These are phyloP conservation scores for Aspergillus niger DNA, from an alignment of 2,329 filamentous ascomycete genomes.

Conservation along the genomic window DNA sequence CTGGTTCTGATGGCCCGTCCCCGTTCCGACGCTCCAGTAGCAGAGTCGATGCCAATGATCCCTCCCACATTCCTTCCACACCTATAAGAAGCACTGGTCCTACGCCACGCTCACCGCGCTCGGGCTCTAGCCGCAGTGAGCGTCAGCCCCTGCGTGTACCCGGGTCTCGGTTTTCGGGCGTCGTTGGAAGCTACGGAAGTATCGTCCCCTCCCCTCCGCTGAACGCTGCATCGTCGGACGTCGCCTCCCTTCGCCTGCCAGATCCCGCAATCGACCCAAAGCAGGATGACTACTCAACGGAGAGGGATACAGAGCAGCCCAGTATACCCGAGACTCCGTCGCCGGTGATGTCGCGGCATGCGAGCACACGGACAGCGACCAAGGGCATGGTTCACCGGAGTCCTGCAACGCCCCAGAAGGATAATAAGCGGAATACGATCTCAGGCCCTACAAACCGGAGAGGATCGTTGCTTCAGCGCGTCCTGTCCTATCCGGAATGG, in stretches of 20 bases:
- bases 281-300: slow-evolving; percentile 26
- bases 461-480: slow-evolving; percentile 38
- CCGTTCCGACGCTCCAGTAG: slow-evolving; percentile 26
- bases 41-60: slow-evolving; percentile 19
- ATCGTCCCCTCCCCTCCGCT: slow-evolving; percentile 59
- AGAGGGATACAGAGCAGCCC: slow-evolving; percentile 18
- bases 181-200: slow-evolving; percentile 62
- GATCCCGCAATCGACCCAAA: slow-evolving; percentile 59
- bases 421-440: slow-evolving; percentile 26
- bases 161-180: slow-evolving; percentile 37
- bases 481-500: slow-evolving; percentile 41
- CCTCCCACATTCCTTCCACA: slow-evolving; percentile 16
- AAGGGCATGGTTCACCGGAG: slow-evolving; percentile 10
- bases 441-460: slow-evolving; percentile 27
- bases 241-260: slow-evolving; percentile 61
- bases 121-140: slow-evolving; percentile 42
- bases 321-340: slow-evolving; percentile 28
- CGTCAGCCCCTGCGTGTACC: slow-evolving; percentile 38
- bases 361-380: slow-evolving; percentile 12
- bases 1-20: slow-evolving; percentile 18
- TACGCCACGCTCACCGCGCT: slow-evolving; percentile 27
- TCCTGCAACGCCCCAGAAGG: slow-evolving; percentile 13
- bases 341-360: slow-evolving; percentile 26
- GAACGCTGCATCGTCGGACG: slow-evolving; percentile 34
- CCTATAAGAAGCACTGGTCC: slow-evolving; percentile 24